Evolutionary conservation across 306 rosid genomes (phyloP).

Genomic region (Hippophae tibetana): DNA sequence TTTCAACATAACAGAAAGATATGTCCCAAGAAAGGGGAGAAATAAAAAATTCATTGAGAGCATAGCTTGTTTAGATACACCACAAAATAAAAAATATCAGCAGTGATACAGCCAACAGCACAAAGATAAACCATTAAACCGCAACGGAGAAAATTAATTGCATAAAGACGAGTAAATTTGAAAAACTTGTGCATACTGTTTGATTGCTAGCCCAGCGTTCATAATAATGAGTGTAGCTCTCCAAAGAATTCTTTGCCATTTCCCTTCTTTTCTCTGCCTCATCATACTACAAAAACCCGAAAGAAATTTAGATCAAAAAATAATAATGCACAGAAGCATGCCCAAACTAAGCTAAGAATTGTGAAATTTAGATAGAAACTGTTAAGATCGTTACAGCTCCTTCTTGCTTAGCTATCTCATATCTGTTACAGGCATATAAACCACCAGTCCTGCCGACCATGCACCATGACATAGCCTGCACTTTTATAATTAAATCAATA

Average conservation of each 20-base stretch:
- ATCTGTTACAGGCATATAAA: conserved; percentile 91
- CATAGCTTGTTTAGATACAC: too few relatives aligned
- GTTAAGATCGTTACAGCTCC: conserved; percentile 44
- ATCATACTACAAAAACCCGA: conserved; percentile 23
- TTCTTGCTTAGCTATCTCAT: conserved; percentile 86
- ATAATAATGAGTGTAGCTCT: conserved; percentile 90
- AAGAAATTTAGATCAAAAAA: not conserved
- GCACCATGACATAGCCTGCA: conserved; percentile 89
- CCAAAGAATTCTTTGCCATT: conserved; percentile 94
- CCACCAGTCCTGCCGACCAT: conserved; percentile 94
- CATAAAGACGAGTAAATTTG: not conserved
- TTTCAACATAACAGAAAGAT: too few relatives aligned
- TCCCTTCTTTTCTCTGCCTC: conserved; percentile 79
- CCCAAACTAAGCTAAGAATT: not conserved
- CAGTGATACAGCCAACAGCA: too few relatives aligned
- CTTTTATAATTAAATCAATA: conserved; percentile 8
- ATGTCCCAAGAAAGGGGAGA: too few relatives aligned
- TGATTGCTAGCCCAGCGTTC: conserved; percentile 99
- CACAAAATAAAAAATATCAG: too few relatives aligned
- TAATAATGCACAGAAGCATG: not conserved
- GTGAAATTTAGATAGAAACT: not conserved
- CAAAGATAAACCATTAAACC: not conserved
- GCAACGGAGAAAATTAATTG: not conserved
- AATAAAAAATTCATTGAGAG: too few relatives aligned
- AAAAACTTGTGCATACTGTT: conserved; percentile 39